Base-by-base conservation (phyloP, 1,284 basidiomycete genomes). In the Leccinum angustisporum region DNA sequence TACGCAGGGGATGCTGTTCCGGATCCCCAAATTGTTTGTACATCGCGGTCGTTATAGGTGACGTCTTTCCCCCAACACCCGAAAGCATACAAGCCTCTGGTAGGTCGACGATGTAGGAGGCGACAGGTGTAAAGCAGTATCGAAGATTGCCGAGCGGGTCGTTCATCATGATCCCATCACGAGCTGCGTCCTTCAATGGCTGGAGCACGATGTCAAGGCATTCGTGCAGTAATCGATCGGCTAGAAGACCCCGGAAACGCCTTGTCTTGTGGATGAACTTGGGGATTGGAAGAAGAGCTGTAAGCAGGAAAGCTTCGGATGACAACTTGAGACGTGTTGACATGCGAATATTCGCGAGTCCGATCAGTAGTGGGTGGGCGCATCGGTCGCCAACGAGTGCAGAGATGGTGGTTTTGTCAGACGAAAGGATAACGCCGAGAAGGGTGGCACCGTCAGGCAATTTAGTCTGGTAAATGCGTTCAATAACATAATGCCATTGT, bases 91-190 rank as follows among this genome's bases (percentile, higher is more conserved):
- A 48, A 21, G 46, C 16, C 18, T 48, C 18, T 3, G 18, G 46
- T 10, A 10, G 25, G 46, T 48, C 46, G 18, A n/a, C n/a, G 21
- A 48, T 48, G 16, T 48, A 48, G 25, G 46, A 48, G 11, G 18
- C 46, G 9, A 48, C 5, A 18, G 56, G 62, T 14, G 59, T 61
- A 27, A 18, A 58, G 13, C 59, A 61, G 40, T 40, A 52, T 10
- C 11, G 21, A 2, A 40, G 13, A 30, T 62, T 54, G 7, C 57
- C 57, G 5, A 36, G 16, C 0, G 16, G 60, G 18, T 61, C 53
- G 3, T 18, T 48, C 56, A 61, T 48, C 56, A 61, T 58, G 5
- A 48, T 30, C 3, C 61, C 54, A 8, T 58, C 7, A 5, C 3
- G 5, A 21, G 53, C 54, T 4, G 61, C 57, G 4, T 16, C 4